These are phyloP conservation scores for Cryphonectria radicalis DNA, from an alignment of 2,329 filamentous ascomycete species.

Conservation along the genomic window DNA sequence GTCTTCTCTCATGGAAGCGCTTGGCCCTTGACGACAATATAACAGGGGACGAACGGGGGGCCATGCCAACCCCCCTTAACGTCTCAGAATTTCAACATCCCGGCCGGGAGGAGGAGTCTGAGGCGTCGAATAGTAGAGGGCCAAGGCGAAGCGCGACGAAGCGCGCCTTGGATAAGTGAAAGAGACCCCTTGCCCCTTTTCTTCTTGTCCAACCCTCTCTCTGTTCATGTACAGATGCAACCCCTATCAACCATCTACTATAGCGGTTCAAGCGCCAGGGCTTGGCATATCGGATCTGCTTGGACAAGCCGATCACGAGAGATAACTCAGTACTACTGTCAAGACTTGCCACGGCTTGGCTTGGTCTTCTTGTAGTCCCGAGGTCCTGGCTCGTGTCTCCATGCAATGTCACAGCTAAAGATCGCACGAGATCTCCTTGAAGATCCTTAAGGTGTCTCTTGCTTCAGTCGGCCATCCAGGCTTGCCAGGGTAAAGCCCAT, in stretches of 20 bases:
- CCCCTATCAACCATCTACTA: neutral
- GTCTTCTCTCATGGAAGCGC: slow-evolving; percentile 6
- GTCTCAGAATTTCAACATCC: slow-evolving; percentile 21
- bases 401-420: neutral
- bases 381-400: neutral
- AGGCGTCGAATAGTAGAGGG: neutral
- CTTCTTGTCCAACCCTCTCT: neutral
- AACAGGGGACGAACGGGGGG: slow-evolving; percentile 25
- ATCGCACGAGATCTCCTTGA: neutral
- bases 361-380: neutral
- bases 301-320: neutral
- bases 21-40: slow-evolving; percentile 11
- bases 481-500: neutral
- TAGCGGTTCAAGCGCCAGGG: neutral
- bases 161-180: neutral
- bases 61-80: slow-evolving; percentile 21
- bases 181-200: neutral
- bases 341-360: neutral
- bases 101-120: neutral
- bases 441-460: neutral
- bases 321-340: neutral
- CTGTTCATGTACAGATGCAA: neutral
- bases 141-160: neutral
- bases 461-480: neutral
- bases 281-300: neutral